phyloP scores from a whole-genome alignment of 2,329 filamentous ascomycete species.

The Alternaria longipes region DNA sequence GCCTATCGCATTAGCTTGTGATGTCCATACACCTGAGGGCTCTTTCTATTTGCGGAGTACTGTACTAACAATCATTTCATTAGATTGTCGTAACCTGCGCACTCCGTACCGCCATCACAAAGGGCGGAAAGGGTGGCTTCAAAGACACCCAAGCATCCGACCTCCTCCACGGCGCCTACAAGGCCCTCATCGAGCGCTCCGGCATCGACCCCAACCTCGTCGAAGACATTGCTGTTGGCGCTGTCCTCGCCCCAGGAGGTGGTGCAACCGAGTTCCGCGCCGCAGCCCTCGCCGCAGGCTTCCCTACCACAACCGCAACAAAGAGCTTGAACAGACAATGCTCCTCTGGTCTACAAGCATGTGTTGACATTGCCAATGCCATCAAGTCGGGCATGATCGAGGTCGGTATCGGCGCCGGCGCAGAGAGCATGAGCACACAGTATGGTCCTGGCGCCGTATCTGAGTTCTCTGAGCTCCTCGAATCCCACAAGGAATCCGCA shows the following conservation, averaged over 20 bases:
- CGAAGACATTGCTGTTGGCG: conserved; percentile 91
- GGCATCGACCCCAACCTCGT: conserved; percentile 87
- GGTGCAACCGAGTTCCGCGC: conserved; percentile 97
- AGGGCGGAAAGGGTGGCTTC: conserved; percentile 91
- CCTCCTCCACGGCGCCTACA: conserved; percentile 83
- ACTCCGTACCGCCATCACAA: conserved; percentile 90
- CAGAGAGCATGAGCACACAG: conserved; percentile 94
- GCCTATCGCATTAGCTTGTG: background rate
- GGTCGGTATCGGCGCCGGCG: conserved; percentile 89
- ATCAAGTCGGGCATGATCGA: conserved; percentile 95
- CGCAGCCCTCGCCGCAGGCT: conserved; percentile 87
- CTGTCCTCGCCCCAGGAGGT: conserved; percentile 89
- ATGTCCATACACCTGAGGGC: background rate
- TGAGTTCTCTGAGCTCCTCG: conserved; percentile 91
- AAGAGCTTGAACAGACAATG: conserved; percentile 93
- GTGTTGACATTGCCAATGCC: conserved; percentile 92
- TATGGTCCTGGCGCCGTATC: conserved; percentile 90
- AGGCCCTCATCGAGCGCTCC: conserved; percentile 82
- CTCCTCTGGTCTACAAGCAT: conserved; percentile 90
- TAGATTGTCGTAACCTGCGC: conserved; percentile 87
- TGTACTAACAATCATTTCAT: conserved; percentile 9
- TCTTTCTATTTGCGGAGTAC: background rate
- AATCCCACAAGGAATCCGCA: conserved; percentile 79
- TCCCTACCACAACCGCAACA: conserved; percentile 85
- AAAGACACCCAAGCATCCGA: conserved; percentile 93